Base-by-base conservation (phyloP, 768 basidiomycete species). In the Mrakia gelida region DNA sequence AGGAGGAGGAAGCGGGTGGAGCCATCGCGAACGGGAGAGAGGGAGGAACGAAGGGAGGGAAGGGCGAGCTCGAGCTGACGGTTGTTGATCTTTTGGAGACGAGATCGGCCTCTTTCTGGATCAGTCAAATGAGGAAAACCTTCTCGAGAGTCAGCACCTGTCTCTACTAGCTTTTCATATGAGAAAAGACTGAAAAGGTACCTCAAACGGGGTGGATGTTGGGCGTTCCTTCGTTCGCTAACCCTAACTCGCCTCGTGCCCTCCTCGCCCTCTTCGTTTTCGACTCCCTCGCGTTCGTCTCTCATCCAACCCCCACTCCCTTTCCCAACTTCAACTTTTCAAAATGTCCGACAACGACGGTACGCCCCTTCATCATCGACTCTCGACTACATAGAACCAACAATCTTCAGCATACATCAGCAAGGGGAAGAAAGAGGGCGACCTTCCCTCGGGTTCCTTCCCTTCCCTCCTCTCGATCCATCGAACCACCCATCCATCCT, bases 261-360 rank as follows among this genome's bases (percentile, higher is more conserved):
- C 38, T 38, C 38, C 38, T n/a, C n/a, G n/a, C 38, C 8, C 38
- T 38, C 30, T 23, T 23, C 34, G 4, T 16, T 32, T 38, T 7
- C 70, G 23, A 30, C 13, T 41, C 70, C 38, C 26, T 26, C 15
- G 21, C 52, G 9, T 30, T 52, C 71, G 28, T 56, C 54, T 56
- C 9, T 16, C 71, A 15, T 9, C 32, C 72, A 30, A 23, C 72
- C 8, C 52, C 52, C 56, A 32, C 34, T 21, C 56, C 13, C 56
- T 32, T 52, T 34, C 28, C n/a, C 30, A 71, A 71, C 45, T 13
- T 45, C 45, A 45, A 45, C 45, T 45, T 10, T 15, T 45, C 26
- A 76, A 32, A 10, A 76, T 77, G 76, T 71, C 56, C 52, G 71
- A 77, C 76, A 72, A 16, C 76, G 76, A 77, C 59, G 76, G 76